Conservation (phyloP, 768 basidiomycete species). For the Lactarius akahatsu region DNA sequence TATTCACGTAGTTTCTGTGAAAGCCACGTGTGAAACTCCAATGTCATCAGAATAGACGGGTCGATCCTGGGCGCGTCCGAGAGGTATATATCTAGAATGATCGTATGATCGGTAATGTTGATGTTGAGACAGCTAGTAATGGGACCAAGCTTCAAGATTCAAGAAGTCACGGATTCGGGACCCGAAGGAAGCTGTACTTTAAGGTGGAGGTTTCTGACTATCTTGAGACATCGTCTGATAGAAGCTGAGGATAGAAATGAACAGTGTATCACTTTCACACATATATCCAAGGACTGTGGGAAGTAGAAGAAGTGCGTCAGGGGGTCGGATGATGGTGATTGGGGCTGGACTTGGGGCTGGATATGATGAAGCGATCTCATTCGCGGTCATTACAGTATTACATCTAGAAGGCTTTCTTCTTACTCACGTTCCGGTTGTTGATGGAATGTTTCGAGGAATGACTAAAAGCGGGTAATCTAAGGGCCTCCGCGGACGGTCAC, state of each 20-base stretch:
- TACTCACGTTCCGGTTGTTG: background rate
- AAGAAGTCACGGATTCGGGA: conserved; percentile 13
- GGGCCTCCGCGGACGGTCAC: background rate
- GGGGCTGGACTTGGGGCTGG: background rate
- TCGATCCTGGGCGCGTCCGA: background rate
- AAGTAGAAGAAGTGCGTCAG: background rate
- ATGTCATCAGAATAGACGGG: too few species aligned
- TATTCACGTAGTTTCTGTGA: background rate
- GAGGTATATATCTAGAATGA: background rate
- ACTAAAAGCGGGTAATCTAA: background rate
- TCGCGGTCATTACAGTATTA: background rate
- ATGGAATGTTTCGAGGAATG: background rate
- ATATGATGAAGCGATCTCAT: background rate
- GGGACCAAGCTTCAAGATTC: background rate
- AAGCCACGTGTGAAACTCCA: background rate
- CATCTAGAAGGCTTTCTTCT: background rate
- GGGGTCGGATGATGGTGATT: background rate
- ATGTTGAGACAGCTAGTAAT: background rate
- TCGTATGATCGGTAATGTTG: background rate
- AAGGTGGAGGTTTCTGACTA: conserved; percentile 9
- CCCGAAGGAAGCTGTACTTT: background rate
- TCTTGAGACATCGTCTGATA: background rate
- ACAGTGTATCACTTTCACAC: conserved; percentile 6
- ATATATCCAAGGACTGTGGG: background rate
- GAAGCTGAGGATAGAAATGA: background rate